Base-by-base conservation (phyloP, 2,329 filamentous ascomycete species). In the Bipolaris gigantea region DNA sequence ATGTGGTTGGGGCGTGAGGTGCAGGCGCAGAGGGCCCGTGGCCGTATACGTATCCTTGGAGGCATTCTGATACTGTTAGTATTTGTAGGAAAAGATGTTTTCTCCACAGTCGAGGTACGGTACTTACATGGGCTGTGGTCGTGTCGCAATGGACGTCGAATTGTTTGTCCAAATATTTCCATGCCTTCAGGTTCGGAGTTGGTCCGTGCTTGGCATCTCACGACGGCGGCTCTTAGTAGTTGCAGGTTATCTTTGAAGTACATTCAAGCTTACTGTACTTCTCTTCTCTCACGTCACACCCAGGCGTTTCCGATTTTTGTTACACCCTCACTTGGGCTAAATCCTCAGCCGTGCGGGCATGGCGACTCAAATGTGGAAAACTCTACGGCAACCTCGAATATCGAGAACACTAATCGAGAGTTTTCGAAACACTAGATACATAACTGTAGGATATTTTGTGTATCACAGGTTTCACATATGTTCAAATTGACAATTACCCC, bases 1-100 rank as follows among this genome's bases (percentile, higher is more conserved):
- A 61, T 70, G 42, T 58, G 57, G 59, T 49, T 56, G 27, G 63
- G 56, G 47, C 63, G 57, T 23, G 65, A 56, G 49, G 50, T 64
- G 56, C 62, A 66, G 56, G 69, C 56, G 55, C 68, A 56, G 41
- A 73, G 52, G 48, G 64, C 66, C 52, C 64, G 66, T 42, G 70
- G 67, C 48, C 65, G 64, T 56, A 74, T 64, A 23, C 60, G 66
- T 74, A 74, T 73, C 60, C 73, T 67, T 16, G 72, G 73, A 49
- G 73, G 73, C 73, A 75, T 75, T 30, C 65, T 69, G 43, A 1
- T 39, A 1, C 8, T 13, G 15, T 62, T 42, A 67, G 46, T 8
- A 34, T 18, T 19, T 23, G n/a, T 7, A 4, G 2, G 18, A 33
- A 8, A 3, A 2, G 23, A 16, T 0, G 6, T 11, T 21, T 25